These are phyloP conservation scores for Thelonectria olida DNA, from an alignment of 2,329 filamentous ascomycete genomes.

Conservation along the genomic window DNA sequence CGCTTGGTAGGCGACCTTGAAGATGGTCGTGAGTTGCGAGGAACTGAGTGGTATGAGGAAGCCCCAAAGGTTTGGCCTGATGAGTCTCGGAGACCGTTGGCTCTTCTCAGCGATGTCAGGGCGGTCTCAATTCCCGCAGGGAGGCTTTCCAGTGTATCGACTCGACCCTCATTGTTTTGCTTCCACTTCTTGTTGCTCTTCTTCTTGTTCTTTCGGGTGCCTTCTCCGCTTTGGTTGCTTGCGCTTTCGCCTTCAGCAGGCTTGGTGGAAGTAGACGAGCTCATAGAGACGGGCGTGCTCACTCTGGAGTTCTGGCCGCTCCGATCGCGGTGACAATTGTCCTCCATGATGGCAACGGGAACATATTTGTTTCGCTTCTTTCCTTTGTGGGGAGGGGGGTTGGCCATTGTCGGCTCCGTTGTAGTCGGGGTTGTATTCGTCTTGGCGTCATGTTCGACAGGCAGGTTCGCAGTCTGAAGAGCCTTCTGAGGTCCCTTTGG, in stretches of 20 bases:
- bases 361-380: neutral
- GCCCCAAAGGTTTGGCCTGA: neutral
- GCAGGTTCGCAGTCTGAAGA: neutral
- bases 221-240: neutral
- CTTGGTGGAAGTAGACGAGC: neutral
- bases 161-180: slow-evolving; percentile 9
- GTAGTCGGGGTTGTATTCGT: neutral
- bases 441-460: neutral
- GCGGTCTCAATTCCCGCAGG: neutral
- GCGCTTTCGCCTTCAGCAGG: neutral
- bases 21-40: neutral
- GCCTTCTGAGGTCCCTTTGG: neutral
- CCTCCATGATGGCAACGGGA: neutral
- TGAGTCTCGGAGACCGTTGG: too few species aligned
- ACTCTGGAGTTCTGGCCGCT: neutral
- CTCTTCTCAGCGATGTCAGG: neutral
- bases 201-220: slow-evolving; percentile 29
- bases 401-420: neutral
- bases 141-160: neutral
- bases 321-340: neutral
- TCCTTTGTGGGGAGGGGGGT: neutral
- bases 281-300: neutral
- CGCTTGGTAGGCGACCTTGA: slow-evolving; percentile 23
- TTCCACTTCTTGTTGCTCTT: slow-evolving; percentile 40
- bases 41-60: neutral